These are phyloP conservation scores for Sordariomycetes sp. DNA, from an alignment of 2,329 filamentous ascomycete species.

Conservation along the genomic window DNA sequence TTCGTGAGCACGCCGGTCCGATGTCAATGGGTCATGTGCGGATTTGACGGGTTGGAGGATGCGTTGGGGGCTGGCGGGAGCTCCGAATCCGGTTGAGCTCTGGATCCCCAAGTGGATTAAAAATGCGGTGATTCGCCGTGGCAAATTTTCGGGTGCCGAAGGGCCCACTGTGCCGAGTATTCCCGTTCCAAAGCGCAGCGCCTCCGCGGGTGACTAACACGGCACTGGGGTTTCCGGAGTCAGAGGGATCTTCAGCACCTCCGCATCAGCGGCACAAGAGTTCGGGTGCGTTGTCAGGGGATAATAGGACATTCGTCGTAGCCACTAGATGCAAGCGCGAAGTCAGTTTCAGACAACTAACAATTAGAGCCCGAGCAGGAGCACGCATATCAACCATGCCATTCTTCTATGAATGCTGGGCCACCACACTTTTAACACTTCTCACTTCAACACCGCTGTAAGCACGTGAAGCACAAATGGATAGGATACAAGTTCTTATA, in stretches of 20 bases:
- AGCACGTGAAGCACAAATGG: background rate
- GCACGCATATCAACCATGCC: background rate
- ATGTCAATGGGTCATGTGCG: background rate
- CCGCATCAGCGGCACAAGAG: background rate
- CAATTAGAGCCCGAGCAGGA: background rate
- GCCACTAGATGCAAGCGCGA: background rate
- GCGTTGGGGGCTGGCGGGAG: background rate
- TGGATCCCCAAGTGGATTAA: background rate
- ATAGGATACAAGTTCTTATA: background rate
- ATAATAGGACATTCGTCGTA: background rate
- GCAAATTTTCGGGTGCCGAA: slow-evolving; percentile 3
- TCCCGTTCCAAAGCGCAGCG: background rate
- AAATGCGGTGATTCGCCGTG: slow-evolving; percentile 1
- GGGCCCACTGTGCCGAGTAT: slow-evolving; percentile 1
- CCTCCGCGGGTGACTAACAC: background rate
- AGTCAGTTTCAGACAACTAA: background rate
- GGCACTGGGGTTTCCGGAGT: background rate
- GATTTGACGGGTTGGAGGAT: background rate
- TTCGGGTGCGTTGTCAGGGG: too few relatives aligned
- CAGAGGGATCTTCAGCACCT: background rate
- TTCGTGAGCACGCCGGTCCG: background rate
- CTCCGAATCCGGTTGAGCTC: background rate
- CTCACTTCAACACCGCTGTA: background rate
- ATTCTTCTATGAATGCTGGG: background rate
- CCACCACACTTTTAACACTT: background rate